Evolutionary conservation across 2,329 filamentous ascomycete genomes (phyloP), one percentile per base, ranked within the genome.

Genomic region (Eutypa lata): DNA sequence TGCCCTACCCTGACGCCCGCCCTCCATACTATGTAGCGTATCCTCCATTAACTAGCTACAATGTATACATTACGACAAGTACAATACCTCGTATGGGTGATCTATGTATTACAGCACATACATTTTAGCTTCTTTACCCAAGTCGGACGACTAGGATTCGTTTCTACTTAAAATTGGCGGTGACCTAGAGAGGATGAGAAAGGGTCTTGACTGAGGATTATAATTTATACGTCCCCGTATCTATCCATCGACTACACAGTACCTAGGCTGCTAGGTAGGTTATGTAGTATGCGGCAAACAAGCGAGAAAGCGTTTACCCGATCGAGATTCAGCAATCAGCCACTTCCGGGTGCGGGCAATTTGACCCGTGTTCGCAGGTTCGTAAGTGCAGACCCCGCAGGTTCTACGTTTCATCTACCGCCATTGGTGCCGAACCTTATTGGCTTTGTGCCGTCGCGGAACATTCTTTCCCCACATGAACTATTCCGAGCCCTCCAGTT

Each of bases 401-500:
- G 33, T 53, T 50, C 57, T 49, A 49, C 52, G 45, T 35, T 47
- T 31, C 51, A 66, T 62, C 53, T 66, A 63, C 64, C 63, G 63
- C 61, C 45, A 53, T 54, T 56, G 61, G 58, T 66, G 63, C 63
- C 64, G 62, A 63, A 53, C 14, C 35, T 38, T 18, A 53, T n/a
- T n/a, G 26, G 24, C 28, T 50, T 48, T 50, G 53, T 47, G 50
- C 47, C 51, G 40, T 47, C 57, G 55, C 48, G 52, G 53, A 46
- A 51, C 31, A 44, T 43, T 57, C 26, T 51, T 58, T 59, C 59
- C 49, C 55, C 58, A 62, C 55, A 56, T 54, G 35, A 38, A 49
- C 49, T 45, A 35, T 52, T 53, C 57, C 52, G 51, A 53, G 19
- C n/a, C n/a, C 42, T 13, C 52, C 52, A 24, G 35, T 22, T 26